Base-by-base conservation (phyloP, 371 early-diverging fungal species). In the Ordospora colligata region DNA sequence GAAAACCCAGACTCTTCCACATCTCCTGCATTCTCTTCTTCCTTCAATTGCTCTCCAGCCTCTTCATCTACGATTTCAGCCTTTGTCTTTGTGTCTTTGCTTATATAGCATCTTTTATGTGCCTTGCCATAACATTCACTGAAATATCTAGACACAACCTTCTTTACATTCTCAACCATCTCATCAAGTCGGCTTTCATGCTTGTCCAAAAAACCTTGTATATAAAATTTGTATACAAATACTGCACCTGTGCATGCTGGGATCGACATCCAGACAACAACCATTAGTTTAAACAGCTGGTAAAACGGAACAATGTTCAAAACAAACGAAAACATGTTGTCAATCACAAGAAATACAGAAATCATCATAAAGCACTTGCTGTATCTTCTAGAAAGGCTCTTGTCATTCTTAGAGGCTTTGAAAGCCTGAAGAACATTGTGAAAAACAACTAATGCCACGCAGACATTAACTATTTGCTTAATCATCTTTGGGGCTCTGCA, bases 211-310 rank as follows among this genome's bases (percentile, higher is more conserved):
- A 71, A 51, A 7, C 74, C 74, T 37, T 45, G 75, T 6, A 79
- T 52, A 43, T 79, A 79, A 21, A 79, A 68, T 12, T 77, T 75
- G 76, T 79, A 79, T 21, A 79, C 65, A 71, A 79, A 79, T 0
- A 58, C 50, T n/a, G 76, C 58, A 0, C 73, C 80, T 19, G 72
- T 75, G 58, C 75, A 64, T 19, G 32, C 43, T 14, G 80, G 80
- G 23, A 79, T 62, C 6, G 63, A 62, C 12, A 79, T 25, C 80
- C 80, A 79, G 23, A 67, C 49, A 19, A 79, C 22, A 2, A 75
- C 14, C 0, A 74, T n/a, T 2, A 75, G 37, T 43, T 75, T 75
- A 40, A 70, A 63, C n/a, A 79, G 10, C 51, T 73, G 80, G 23
- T 79, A 79, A 49, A 76, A 79, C 17, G 80, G 80, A 2, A 79